Base-by-base conservation (phyloP, 148 eudicot species). In the Hydrangea macrophylla region DNA sequence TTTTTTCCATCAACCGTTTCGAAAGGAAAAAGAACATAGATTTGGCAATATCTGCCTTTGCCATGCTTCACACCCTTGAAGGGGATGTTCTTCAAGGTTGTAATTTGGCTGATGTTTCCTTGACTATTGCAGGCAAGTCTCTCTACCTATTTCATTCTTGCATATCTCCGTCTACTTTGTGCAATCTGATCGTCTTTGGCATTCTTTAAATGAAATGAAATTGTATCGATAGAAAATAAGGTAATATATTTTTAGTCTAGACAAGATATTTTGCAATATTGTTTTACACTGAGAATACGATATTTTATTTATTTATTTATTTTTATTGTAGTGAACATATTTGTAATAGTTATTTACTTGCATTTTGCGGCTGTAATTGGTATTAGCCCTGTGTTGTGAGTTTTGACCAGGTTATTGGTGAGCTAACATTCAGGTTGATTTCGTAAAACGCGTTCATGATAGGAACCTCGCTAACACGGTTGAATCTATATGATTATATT, bases 11-110 rank as follows among this genome's bases (percentile, higher is more conserved):
- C 80, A 93, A 93, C 60, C 92, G 98, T 24, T 93, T 90, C 78
- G 98, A 93, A 63, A 83, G 90, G 85, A 93, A 93, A 78, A 93
- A 93, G 89, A 93, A 93, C 65, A 88, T 88, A 63, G 90, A 73
- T 11, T 77, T 93, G 55, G 98, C 98, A 62, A 86, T 93, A 72
- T 80, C 96, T 58, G 96, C 98, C 33, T 90, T 93, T 75, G 82
- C 95, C 39, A 85, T 77, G 82, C 95, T 93, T 68, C 84, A 60
- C 72, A 73, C 58, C 30, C 63, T 64, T 62, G 79, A 70, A 63
- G 76, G 56, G 7, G 56, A 65, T 60, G 65, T 24, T 64, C 79
- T 75, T 45, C 74, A 79, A 44, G 80, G 72, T 62, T 53, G 35
- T 57, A 70, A 76, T 23, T 50, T 60, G 35, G 73, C 74, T 48